phyloP scores from a whole-genome alignment of 352 stramenopile species.

The Globisporangium acanthophoron region DNA sequence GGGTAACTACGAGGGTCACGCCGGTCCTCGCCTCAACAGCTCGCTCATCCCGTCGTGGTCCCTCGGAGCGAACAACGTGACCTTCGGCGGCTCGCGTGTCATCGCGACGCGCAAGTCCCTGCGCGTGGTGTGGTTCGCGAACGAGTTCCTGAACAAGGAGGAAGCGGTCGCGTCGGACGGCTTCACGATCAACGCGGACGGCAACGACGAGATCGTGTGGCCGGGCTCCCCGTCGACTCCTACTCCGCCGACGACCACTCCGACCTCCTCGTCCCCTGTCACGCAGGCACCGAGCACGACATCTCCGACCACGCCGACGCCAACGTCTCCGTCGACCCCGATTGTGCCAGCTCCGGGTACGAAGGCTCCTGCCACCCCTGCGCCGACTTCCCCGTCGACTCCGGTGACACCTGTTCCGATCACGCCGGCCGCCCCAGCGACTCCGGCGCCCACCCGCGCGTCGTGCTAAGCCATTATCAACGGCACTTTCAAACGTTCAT shows the following conservation, averaged over 20 bases:
- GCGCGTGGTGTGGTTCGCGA: conserved; percentile 42
- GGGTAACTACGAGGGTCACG: conserved; percentile 50
- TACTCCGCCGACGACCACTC: conserved; percentile 6
- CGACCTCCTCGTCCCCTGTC: not conserved
- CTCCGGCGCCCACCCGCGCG: not conserved
- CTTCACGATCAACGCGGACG: conserved; percentile 44
- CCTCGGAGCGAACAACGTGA: conserved; percentile 30
- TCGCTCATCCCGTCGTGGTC: conserved; percentile 34
- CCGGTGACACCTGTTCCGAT: not conserved
- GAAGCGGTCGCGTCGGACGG: conserved; percentile 31
- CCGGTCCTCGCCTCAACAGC: conserved; percentile 22
- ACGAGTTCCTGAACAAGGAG: conserved; percentile 24
- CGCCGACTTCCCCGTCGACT: not conserved
- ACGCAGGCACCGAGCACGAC: conserved; percentile 10
- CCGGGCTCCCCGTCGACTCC: conserved; percentile 18
- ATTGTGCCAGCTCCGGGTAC: not conserved
- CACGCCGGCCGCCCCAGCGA: not conserved
- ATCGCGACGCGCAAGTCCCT: conserved; percentile 40
- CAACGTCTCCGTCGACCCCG: not conserved
- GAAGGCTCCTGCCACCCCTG: not conserved
- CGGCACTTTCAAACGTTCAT: not conserved
- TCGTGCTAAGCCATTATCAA: not conserved
- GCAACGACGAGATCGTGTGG: conserved; percentile 28
- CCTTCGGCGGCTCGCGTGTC: conserved; percentile 38
- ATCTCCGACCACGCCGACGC: too few species aligned